These are phyloP conservation scores for Suillus sp. DNA, from an alignment of 768 basidiomycete genomes.

Conservation along the genomic window DNA sequence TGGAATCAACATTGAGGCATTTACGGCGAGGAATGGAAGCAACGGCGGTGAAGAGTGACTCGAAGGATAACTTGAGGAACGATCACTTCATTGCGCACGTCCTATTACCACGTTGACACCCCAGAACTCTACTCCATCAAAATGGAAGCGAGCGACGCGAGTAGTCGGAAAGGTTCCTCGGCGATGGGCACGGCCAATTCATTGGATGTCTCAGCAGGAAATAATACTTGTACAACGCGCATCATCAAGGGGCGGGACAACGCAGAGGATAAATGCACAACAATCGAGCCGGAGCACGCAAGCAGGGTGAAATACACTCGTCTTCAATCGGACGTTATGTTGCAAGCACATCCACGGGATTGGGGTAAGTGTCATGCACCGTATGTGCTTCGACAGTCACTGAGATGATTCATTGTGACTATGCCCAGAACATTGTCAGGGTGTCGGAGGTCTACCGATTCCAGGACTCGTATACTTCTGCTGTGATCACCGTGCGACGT, in stretches of 20 bases:
- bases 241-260: background rate
- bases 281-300: background rate
- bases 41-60: background rate
- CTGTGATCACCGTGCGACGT: background rate
- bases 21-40: slow-evolving; percentile 5
- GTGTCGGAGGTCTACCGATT: background rate
- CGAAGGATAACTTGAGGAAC: background rate
- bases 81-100: background rate
- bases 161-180: too few relatives aligned
- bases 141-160: background rate
- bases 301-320: too few relatives aligned
- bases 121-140: background rate
- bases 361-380: slow-evolving; percentile 1
- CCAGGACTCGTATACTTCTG: background rate
- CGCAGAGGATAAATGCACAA: background rate
- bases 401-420: background rate
- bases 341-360: background rate
- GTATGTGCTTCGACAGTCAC: background rate
- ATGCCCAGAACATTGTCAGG: background rate
- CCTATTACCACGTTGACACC: slow-evolving; percentile 5
- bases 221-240: background rate
- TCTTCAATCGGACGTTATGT: background rate
- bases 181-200: background rate
- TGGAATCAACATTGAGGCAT: background rate
- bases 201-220: background rate